Base-by-base conservation (phyloP, 2,329 filamentous ascomycete species). In the Calonectria montana region DNA sequence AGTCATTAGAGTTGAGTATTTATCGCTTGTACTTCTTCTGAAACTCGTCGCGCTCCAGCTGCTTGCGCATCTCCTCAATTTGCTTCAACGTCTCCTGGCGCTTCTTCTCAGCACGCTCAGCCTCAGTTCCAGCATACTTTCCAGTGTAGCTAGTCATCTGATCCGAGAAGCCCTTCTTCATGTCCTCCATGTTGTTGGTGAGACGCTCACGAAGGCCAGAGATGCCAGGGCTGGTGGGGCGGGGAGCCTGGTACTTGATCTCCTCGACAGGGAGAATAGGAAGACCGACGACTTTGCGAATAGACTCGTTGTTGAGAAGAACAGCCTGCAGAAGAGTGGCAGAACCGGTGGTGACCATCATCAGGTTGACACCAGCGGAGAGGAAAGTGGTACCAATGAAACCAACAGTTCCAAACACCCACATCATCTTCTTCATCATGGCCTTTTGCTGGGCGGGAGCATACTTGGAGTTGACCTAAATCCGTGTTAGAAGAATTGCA, bases 281-380 rank as follows among this genome's bases (percentile, higher is more conserved):
- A 5, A 89, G 81, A 41, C 80, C 81, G 35, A 84, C 74, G 69
- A 78, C 73, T 41, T 81, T 80, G 68, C 87, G 87, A 73, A 88
- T 73, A 15, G 76, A 35, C 67, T 79, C 67, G 48, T 83, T 83
- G 79, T 82, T 84, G 57, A 87, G 80, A 31, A 86, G 77, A 45
- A 82, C 67, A 43, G 80, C 75, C 43, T 84, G 83, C 77, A 86
- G 77, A 61, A 82, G 77, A 29, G 80, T 80, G 27, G 84, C 80
- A 35, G 84, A 77, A 73, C 82, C 77, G 71, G 87, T 77, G 74
- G 87, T 84, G 10, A 82, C 77, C 75, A 82, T 81, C 85, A 88
- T 88, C 80, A 86, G 84, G 74, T 89, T 88, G 63, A 89, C 80
- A 65, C 81, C 86, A 45, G 87, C 83, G 21, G 87, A 86, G 68